phyloP scores from a whole-genome alignment of 352 stramenopile species.

The Pythium vanterpoolii region DNA sequence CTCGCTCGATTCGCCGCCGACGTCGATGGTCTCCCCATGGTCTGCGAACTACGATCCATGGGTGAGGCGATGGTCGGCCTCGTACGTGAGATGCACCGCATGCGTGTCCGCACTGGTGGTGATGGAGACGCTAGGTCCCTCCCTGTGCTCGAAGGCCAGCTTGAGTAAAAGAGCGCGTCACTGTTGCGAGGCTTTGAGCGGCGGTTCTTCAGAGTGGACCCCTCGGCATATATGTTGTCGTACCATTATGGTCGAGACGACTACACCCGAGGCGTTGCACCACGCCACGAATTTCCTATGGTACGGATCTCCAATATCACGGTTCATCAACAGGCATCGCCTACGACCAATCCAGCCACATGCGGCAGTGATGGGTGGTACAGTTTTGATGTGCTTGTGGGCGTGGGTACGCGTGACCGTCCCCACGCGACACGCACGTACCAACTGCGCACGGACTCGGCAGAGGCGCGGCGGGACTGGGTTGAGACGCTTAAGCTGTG shows the following conservation, averaged over 20 bases:
- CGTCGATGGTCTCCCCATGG: constrained; percentile 30
- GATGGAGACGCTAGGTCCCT: constrained; percentile 25
- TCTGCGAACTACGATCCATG: constrained; percentile 37
- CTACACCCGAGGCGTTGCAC: constrained; percentile 53
- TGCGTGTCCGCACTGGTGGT: constrained; percentile 34
- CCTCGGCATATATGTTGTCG: constrained; percentile 61
- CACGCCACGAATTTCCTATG: constrained; percentile 54
- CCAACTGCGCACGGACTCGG: constrained; percentile 56
- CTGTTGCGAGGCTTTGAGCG: constrained; percentile 72
- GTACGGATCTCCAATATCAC: constrained; percentile 57
- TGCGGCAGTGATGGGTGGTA: constrained; percentile 32
- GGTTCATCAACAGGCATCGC: constrained; percentile 47
- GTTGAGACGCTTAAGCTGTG: constrained; percentile 71
- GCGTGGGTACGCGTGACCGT: constrained; percentile 60
- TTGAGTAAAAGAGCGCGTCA: constrained; percentile 77
- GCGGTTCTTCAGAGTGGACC: constrained; percentile 64
- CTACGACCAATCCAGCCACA: no score
- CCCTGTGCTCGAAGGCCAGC: constrained; percentile 55
- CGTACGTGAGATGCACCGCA: constrained; percentile 49
- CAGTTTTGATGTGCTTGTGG: constrained; percentile 67
- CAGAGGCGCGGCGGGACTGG: constrained; percentile 58
- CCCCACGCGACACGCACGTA: constrained; percentile 61
- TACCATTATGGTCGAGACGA: constrained; percentile 73
- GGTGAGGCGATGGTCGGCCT: constrained; percentile 50
- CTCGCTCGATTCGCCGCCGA: constrained; percentile 34